Evolutionary conservation across 306 rosid species (phyloP), one percentile per base, ranked within the genome.

Genomic region (Leucaena leucocephala): DNA sequence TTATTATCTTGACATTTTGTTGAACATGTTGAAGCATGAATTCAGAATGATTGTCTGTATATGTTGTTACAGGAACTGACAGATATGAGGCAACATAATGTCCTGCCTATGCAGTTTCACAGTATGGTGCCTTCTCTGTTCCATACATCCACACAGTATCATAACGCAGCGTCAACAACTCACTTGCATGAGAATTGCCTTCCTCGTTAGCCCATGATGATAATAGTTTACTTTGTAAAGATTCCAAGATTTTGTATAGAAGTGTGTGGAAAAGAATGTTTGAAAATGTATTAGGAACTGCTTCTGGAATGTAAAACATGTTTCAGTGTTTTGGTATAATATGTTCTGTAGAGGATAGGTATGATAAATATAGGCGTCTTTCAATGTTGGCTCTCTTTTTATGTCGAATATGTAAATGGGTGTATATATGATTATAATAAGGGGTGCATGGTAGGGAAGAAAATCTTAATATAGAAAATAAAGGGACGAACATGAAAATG

Each of bases 171-270:
- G 58, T 67, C 89, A 55, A 74, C 89, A 55, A 74, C 83, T 75
- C 87, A 88, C 73, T 62, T 84, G 79, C 91, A 84, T 7, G 89
- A 83, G 35, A 85, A 79, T 79, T 82, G 70, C 22, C 88, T 80
- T 76, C 85, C 90, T 44, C 88, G 86, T 19, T 87, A 88, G 84
- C 84, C 45, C 35, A 34, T 40, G 27, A 35, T 34, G 19, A 36
- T 35, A 10, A 21, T 19, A 9, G 1, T 68, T 71, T 72, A 12
- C 48, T 59, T 50, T 61, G 76, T 38, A 21, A 74, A 71, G 71
- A 61, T 72, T 52, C 40, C 50, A 38, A 69, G 46, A 19, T 72
- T 50, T 35, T 72, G 82, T 68, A 81, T 65, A 71, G 64, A 73
- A 59, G 45, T 80, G 77, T 74, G 72, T 65, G 68, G 77, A 80